Evolutionary conservation across 805 yeast genomes (phyloP), one percentile per base, ranked within the genome.

Genomic region (Ogataea nitratoaversa): DNA sequence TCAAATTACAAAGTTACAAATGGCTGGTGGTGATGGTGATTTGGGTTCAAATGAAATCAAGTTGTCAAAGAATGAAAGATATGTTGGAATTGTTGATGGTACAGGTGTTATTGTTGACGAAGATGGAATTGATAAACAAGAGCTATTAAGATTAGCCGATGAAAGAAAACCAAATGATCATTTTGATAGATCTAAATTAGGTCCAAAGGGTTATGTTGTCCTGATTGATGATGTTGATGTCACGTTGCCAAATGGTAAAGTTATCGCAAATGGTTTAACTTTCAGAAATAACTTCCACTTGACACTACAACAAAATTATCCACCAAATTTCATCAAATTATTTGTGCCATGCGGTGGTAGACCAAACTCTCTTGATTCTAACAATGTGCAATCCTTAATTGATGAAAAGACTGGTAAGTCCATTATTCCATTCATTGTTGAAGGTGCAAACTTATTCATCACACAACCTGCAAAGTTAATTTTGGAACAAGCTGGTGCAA

Each of bases 21-120:
- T 97, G 40, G 99, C 98, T 67, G 99, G 99, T 34, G 98, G 98
- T 49, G 97, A 93, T 65, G 99, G 99, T 58, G 99, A 91, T 66
- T 72, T 91, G 52, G 99, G 99, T 23, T 85, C 95, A 19, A 93
- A 91, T 63, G 99, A 91, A 68, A 93, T 91, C 55, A 71, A 87
- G 51, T 74, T 91, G 44, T 88, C 97, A 2, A 72, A 82, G 38
- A 77, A 80, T 44, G 99, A 91, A 68, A 73, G 68, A 35, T 93
- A 93, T 59, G 83, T 89, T 50, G 95, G 87, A 39, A 65, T 91
- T 36, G 93, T 91, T 36, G 99, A 91, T 64, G 99, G 99, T 18
- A 84, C 95, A 5, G 99, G 99, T 62, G 96, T 89, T 16, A 66
- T 93, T 40, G 89, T 84, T 48, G 99, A 91, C 70, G 95, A 95